These are phyloP conservation scores for Cladophialophora carrionii DNA, from an alignment of 2,329 filamentous ascomycete species.

Conservation along the genomic window DNA sequence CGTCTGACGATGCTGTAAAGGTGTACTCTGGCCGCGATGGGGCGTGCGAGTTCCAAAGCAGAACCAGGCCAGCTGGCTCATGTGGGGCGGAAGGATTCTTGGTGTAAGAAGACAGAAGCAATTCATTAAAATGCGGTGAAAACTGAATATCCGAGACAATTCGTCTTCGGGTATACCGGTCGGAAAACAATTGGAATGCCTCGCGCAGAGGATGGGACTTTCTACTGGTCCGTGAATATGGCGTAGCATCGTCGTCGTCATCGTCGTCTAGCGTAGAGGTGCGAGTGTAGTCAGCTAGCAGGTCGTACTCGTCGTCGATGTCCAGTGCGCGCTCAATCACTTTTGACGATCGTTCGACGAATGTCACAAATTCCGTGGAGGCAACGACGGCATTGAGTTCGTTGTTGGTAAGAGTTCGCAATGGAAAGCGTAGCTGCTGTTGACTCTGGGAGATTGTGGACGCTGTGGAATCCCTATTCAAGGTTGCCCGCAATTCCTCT, in stretches of 20 bases:
- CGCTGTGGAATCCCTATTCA: slow-evolving; percentile 43
- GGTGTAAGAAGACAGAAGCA: slow-evolving; percentile 91
- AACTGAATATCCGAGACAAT: slow-evolving; percentile 97
- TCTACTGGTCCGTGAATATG: slow-evolving; percentile 35
- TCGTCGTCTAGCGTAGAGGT: slow-evolving; percentile 66
- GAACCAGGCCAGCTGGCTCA: slow-evolving; percentile 88
- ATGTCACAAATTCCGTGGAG: slow-evolving; percentile 91
- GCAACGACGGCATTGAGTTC: slow-evolving; percentile 88
- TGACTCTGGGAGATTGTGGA: slow-evolving; percentile 50
- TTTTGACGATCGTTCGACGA: slow-evolving; percentile 93
- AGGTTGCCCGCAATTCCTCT: slow-evolving; percentile 77
- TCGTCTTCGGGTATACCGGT: slow-evolving; percentile 94
- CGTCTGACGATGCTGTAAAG: slow-evolving; percentile 94
- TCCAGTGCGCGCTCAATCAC: slow-evolving; percentile 95
- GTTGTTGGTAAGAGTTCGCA: slow-evolving; percentile 76
- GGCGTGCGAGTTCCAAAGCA: slow-evolving; percentile 96
- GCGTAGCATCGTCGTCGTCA: slow-evolving; percentile 66
- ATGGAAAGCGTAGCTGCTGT: slow-evolving; percentile 67
- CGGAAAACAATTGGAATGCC: slow-evolving; percentile 89
- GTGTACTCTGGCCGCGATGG: slow-evolving; percentile 94
- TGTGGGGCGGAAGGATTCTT: slow-evolving; percentile 95
- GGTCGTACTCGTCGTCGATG: slow-evolving; percentile 85
- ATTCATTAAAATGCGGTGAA: slow-evolving; percentile 84
- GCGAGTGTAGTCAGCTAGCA: slow-evolving; percentile 89
- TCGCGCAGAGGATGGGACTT: slow-evolving; percentile 63